These are phyloP conservation scores for Hyaloscypha bicolor DNA, from an alignment of 495 filamentous ascomycete species.

Conservation along the genomic window DNA sequence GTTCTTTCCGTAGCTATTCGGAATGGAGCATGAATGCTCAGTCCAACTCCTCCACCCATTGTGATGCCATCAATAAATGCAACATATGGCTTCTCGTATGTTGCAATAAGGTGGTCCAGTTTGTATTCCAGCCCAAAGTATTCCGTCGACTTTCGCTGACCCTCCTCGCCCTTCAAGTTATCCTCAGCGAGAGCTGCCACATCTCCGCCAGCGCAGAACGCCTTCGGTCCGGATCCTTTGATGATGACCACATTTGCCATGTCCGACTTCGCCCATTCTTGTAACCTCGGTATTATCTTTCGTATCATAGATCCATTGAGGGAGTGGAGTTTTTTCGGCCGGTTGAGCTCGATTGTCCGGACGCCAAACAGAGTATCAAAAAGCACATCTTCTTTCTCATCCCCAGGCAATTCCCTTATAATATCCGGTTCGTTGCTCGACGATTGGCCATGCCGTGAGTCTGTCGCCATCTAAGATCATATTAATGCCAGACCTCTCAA, in stretches of 20 bases:
- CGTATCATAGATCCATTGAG: conserved; percentile 91
- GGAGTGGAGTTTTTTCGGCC: conserved; percentile 86
- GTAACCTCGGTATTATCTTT: conserved; percentile 84
- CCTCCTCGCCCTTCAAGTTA: conserved; percentile 68
- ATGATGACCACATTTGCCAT: conserved; percentile 91
- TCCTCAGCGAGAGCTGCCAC: conserved; percentile 73
- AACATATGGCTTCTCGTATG: conserved; percentile 88
- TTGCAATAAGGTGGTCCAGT: conserved; percentile 94
- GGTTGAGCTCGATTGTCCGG: conserved; percentile 91
- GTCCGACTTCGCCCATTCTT: conserved; percentile 93
- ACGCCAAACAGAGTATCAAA: conserved; percentile 88
- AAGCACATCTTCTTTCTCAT: conserved; percentile 88
- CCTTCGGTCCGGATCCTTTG: conserved; percentile 80
- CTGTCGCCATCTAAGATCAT: conserved; percentile 27
- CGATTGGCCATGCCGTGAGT: background rate
- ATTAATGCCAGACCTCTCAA: conserved; percentile 10
- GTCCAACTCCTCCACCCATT: conserved; percentile 95
- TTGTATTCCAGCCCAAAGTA: conserved; percentile 94
- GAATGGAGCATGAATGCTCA: conserved; percentile 93
- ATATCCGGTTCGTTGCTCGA: conserved; percentile 27
- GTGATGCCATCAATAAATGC: conserved; percentile 98
- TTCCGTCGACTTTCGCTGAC: conserved; percentile 67
- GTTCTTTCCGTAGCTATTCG: conserved; percentile 95
- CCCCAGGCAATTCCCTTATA: conserved; percentile 58
- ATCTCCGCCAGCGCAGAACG: conserved; percentile 94